Base-by-base conservation (phyloP, 176 grass and related monocot genomes). In the Hsuehochloa calcarea region DNA sequence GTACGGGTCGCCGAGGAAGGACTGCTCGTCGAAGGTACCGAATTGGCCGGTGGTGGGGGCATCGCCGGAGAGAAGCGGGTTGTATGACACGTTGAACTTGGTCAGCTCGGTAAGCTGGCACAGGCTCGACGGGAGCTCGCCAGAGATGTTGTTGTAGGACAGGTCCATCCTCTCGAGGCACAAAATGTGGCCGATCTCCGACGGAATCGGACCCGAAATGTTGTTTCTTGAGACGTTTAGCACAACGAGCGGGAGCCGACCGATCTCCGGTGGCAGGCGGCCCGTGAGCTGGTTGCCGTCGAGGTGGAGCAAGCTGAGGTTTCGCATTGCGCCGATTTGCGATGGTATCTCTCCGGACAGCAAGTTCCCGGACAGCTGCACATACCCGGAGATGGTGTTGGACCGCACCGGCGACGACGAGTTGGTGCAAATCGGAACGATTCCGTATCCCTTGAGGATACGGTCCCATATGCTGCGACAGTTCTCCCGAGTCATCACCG, bases 41-140 rank as follows among this genome's bases (percentile, higher is more conserved):
- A 98, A 72, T 61, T 93, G 85, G 49, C 78, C 91, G 22, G 80
- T 44, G 55, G 52, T 51, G 10, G 93, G 90, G 50, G 89, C 65
- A 16, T 26, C 44, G 72, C 93, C 93, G 46, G 86, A 87, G 64
- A 98, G 88, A 1, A 95, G 85, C 7, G 55, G 90, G 68, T 98
- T 98, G 87, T 89, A 92, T 0, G 96, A 98, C 66, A 82, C 91
- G 35, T 98, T 98, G 89, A 98, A 98, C 78, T 89, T 84, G 46
- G 45, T 78, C 38, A 98, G 90, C 8, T 82, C 72, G 16, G 77
- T 81, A 10, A 98, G 85, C 45, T 80, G 6, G 78, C 84, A 89
- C 44, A 98, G 63, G 80, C 70, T 96, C 23, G 25, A 22, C 25
- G 93, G 96, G 64, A 98, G 84, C 73, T 90, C 80, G 56, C 91